Evolutionary conservation across 116 monocot genomes (phyloP).

Genomic region (Papilionanthe hybrid): DNA sequence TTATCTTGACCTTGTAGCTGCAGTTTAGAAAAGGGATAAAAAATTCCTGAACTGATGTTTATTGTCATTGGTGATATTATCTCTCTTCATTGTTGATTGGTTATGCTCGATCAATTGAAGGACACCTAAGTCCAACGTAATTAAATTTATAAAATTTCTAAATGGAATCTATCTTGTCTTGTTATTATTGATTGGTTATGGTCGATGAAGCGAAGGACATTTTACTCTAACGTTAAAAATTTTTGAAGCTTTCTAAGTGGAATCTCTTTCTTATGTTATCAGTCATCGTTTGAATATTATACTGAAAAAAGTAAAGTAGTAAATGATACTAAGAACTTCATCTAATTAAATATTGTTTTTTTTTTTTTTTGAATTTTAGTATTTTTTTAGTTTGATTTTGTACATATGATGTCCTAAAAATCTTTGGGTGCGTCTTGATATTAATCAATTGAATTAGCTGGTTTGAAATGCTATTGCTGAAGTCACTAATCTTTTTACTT

Average conservation of each 20-base stretch:
- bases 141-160: neutral
- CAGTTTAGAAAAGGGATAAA: neutral
- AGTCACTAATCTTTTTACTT: neutral
- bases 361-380: too few relatives aligned
- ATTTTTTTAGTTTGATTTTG: neutral
- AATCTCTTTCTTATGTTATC: neutral
- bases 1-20: neutral
- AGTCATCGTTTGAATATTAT: neutral
- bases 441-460: neutral
- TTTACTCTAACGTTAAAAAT: neutral
- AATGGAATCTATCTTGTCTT: neutral
- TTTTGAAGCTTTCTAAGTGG: neutral
- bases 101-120: neutral
- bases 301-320: neutral
- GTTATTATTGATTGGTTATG: neutral
- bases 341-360: neutral
- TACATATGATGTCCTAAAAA: neutral
- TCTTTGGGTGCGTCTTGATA: neutral
- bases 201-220: neutral
- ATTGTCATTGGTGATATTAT: neutral
- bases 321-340: neutral
- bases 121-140: neutral
- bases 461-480: neutral
- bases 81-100: neutral
- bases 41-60: neutral